Base-by-base conservation (phyloP, 1,139 yeast genomes). In the Zhuliangozyma blackwelliae region DNA sequence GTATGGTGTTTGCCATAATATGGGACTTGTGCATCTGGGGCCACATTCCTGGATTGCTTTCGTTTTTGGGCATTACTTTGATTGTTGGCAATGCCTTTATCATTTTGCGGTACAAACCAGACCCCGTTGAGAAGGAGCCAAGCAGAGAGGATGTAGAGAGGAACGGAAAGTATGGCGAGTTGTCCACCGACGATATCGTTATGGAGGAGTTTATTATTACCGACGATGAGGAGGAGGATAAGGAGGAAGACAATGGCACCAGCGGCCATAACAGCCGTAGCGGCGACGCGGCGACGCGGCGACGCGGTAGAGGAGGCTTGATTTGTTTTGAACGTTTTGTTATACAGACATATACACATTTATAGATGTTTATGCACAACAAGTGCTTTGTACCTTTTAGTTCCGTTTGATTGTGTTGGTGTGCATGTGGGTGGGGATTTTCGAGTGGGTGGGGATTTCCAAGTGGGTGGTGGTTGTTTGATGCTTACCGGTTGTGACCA, bases 21-120 rank as follows among this genome's bases (percentile, higher is more conserved):
- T 82, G 90, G 79, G 96, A 89, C 52, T 64, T 79, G 28, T 40
- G 77, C 1, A 65, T 88, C 29, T 88, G 89, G 81, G 72, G 77
- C 40, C 88, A 82, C 52, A 57, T 79, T 27, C 96, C 96, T 0
- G 82, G 80, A 19, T 40, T 77, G 20, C 69, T 85, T 64, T 81
- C 90, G 43, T 61, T 79, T 48, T 50, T 80, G 29, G 97, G 97
- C 1, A 82, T 83, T 39, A 42, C 70, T 0, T 64, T 88, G 29
- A 86, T 88, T 45, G 57, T 86, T 20, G 75, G 78, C 1, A 75
- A 86, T 41, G 92, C 95, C 0, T 57, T 76, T 16, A 61, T 74
- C 34, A 81, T 84, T 10, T 65, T 86, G 25, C 51, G 39, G 29
- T 71, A 63, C 51, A 81, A 78, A 51, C 75, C 78, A 3, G 42